A percentile compares a stretch with the other conserved stretches of the same genome.
Conservation (phyloP, 2,329 filamentous ascomycete genomes). For the Cladosporium sphaerospermum region DNA sequence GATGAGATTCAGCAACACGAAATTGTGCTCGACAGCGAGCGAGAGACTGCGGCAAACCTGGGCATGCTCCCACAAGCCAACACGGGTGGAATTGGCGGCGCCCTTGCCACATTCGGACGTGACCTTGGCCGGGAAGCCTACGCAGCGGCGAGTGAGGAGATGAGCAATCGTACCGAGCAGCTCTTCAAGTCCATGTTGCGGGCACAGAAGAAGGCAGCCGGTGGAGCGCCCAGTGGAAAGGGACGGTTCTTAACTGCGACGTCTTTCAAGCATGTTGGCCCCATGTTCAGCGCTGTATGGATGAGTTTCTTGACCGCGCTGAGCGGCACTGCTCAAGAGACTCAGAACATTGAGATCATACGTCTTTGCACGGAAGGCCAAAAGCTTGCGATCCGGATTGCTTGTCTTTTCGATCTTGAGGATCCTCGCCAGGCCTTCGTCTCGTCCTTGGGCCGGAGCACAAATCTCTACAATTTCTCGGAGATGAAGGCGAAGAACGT, state of each 20-base stretch:
- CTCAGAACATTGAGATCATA: conserved; percentile 86
- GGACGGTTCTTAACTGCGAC: conserved; percentile 83
- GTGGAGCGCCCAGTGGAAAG: conserved; percentile 36
- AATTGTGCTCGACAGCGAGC: conserved; percentile 89
- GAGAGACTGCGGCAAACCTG: conserved; percentile 77
- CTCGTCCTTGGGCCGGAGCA: conserved; percentile 83
- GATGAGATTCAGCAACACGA: conserved; percentile 89
- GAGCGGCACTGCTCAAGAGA: conserved; percentile 87
- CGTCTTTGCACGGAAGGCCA: conserved; percentile 91
- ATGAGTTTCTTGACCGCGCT: conserved; percentile 97
- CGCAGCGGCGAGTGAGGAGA: conserved; percentile 91
- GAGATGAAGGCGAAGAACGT: conserved; percentile 96
- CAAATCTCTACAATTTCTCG: conserved; percentile 89
- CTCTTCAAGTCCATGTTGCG: conserved; percentile 90
- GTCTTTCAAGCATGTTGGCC: conserved; percentile 88
- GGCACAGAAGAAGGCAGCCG: conserved; percentile 57
- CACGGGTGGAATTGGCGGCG: conserved; percentile 40
- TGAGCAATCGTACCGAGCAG: conserved; percentile 72
- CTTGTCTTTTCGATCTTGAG: conserved; percentile 85
- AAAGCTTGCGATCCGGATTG: conserved; percentile 86
- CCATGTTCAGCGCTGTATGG: conserved; percentile 99
- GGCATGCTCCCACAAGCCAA: conserved; percentile 56
- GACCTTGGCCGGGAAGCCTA: conserved; percentile 91
- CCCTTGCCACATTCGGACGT: conserved; percentile 82
- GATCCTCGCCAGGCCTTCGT: conserved; percentile 95